Evolutionary conservation across 192 early-diverging fungal species (phyloP).

Genomic region (Helicostylum pulchrum): DNA sequence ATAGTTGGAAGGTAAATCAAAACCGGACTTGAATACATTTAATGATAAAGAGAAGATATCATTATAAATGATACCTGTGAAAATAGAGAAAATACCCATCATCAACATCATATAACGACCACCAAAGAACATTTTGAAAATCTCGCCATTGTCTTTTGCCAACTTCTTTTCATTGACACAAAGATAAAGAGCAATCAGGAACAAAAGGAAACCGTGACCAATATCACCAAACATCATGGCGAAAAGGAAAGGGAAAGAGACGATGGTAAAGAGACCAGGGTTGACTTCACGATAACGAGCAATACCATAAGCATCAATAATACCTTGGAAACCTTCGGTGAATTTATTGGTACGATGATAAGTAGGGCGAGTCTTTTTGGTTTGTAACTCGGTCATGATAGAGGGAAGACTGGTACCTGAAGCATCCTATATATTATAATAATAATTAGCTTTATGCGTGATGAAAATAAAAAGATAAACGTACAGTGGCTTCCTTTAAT

Average conservation of each 20-base stretch:
- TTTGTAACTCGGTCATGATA: slow-evolving; percentile 82
- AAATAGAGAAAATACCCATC: slow-evolving; percentile 97
- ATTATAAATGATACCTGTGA: slow-evolving; percentile 97
- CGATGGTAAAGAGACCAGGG: slow-evolving; percentile 93
- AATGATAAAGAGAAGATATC: slow-evolving; percentile 91
- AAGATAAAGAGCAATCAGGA: slow-evolving; percentile 72
- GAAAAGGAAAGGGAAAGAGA: slow-evolving; percentile 99
- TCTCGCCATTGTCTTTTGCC: slow-evolving; percentile 70
- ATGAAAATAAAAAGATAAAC: background rate
- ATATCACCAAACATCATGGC: slow-evolving; percentile 99
- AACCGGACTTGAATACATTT: slow-evolving; percentile 73
- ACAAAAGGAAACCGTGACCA: slow-evolving; percentile 90
- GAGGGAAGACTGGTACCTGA: slow-evolving; percentile 87
- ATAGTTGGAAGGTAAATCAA: slow-evolving; percentile 66
- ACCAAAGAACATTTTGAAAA: slow-evolving; percentile 85
- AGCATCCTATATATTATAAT: slow-evolving; percentile 3
- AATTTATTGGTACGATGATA: slow-evolving; percentile 96
- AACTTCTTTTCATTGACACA: slow-evolving; percentile 79
- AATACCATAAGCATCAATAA: slow-evolving; percentile 97
- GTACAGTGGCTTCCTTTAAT: slow-evolving; percentile 71
- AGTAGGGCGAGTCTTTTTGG: slow-evolving; percentile 89
- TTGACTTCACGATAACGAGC: slow-evolving; percentile 97
- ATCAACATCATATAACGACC: slow-evolving; percentile 97
- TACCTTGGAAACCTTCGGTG: slow-evolving; percentile 93
- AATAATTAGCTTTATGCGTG: background rate